Conservation (phyloP, 305 asterid species). For the Stenogyne calaminthoides region DNA sequence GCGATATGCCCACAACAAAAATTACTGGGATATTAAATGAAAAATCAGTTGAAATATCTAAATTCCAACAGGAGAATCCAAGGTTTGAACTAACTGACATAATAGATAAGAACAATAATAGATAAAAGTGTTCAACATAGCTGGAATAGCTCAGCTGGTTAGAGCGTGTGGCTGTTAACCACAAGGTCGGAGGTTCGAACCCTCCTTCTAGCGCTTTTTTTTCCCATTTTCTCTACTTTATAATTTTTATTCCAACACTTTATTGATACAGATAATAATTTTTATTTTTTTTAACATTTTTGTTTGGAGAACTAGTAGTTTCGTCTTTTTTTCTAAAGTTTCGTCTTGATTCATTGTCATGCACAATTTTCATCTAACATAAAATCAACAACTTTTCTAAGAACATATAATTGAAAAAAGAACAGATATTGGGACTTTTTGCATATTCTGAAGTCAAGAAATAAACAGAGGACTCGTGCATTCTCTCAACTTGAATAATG, state of each 20-base stretch:
- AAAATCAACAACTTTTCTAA: background rate
- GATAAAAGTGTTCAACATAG: background rate
- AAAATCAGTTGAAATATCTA: no score
- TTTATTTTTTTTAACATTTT: background rate
- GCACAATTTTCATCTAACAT: background rate
- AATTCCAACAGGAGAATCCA: no score
- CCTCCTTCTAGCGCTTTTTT: conserved; percentile 48
- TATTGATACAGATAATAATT: background rate
- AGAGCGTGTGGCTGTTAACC: conserved; percentile 89
- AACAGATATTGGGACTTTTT: no score
- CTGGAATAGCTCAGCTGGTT: conserved; percentile 91
- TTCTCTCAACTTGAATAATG: background rate
- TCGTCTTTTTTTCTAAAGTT: background rate
- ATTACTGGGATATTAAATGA: background rate
- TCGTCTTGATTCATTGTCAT: no score
- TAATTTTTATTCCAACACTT: no score
- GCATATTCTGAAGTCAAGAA: no score
- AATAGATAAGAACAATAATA: background rate
- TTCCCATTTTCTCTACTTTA: no score
- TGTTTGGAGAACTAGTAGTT: background rate
- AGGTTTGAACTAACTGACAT: background rate
- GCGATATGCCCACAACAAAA: no score
- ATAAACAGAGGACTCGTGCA: background rate
- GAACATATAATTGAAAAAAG: background rate
- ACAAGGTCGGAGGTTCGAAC: conserved; percentile 62